Evolutionary conservation across 1,139 yeast genomes (phyloP).

Genomic region (Geotrichum reessii): DNA sequence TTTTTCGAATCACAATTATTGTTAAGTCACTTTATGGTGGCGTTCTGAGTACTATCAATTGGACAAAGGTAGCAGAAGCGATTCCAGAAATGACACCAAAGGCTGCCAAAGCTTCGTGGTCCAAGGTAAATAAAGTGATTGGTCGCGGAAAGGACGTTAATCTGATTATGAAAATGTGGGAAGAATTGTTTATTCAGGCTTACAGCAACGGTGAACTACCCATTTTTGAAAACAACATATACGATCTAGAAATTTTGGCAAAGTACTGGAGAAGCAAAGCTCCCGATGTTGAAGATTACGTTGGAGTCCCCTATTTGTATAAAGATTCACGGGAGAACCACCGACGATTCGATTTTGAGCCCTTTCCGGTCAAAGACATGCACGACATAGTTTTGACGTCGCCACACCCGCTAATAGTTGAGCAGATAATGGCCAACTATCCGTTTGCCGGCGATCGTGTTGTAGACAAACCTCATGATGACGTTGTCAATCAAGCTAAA

Average conservation of each 20-base stretch:
- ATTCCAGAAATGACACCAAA: slow-evolving; percentile 38
- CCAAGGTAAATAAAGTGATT: slow-evolving; percentile 48
- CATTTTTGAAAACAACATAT: slow-evolving; percentile 41
- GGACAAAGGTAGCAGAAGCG: slow-evolving; percentile 47
- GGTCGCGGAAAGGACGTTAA: slow-evolving; percentile 51
- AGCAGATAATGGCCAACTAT: slow-evolving; percentile 17
- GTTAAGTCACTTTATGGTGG: slow-evolving; percentile 51
- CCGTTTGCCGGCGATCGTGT: slow-evolving; percentile 19
- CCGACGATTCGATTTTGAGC: slow-evolving; percentile 1
- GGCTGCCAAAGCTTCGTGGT: slow-evolving; percentile 54
- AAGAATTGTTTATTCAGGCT: slow-evolving; percentile 47
- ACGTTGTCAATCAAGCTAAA: slow-evolving; percentile 26
- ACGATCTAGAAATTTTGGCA: slow-evolving; percentile 47
- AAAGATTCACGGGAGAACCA: slow-evolving; percentile 15
- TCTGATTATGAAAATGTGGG: slow-evolving; percentile 55
- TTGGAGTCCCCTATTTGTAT: slow-evolving; percentile 39
- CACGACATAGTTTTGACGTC: slow-evolving; percentile 22
- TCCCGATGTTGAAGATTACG: slow-evolving; percentile 25
- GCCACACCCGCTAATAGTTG: slow-evolving; percentile 9
- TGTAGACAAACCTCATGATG: slow-evolving; percentile 10
- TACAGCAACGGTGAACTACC: slow-evolving; percentile 48
- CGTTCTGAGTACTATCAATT: slow-evolving; percentile 45
- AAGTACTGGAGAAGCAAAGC: slow-evolving; percentile 55
- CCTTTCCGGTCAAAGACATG: slow-evolving; percentile 16
- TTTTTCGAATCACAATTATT: slow-evolving; percentile 57